phyloP scores from a whole-genome alignment of 225 moss, liverwort and hornwort species.

The Climacium dendroides region DNA sequence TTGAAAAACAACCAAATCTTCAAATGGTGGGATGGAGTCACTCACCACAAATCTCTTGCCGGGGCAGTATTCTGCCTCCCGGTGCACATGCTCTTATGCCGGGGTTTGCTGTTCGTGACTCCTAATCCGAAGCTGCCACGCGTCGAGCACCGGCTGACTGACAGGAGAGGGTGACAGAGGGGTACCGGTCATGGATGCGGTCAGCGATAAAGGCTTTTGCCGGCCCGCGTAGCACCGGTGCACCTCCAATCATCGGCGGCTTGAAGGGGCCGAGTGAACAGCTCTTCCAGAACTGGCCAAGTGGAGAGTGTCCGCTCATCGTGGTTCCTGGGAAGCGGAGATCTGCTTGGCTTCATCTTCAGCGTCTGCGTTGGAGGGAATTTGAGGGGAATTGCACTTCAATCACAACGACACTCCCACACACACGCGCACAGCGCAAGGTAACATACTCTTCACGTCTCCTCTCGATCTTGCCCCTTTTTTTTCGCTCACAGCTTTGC shows the following conservation, averaged over 20 bases:
- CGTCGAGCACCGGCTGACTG: too few species aligned
- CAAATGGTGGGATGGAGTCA: too few species aligned
- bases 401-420: background rate
- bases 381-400: background rate
- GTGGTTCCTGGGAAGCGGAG: background rate
- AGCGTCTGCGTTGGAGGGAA: background rate
- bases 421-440: background rate
- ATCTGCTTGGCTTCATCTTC: background rate
- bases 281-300: background rate
- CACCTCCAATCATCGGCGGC: background rate
- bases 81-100: too few species aligned
- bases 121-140: too few species aligned
- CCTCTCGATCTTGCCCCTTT: background rate
- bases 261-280: background rate
- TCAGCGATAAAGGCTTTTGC: background rate
- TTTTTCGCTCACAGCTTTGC: background rate
- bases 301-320: background rate
- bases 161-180: too few species aligned
- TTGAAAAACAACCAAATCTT: too few species aligned
- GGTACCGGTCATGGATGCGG: too few species aligned
- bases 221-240: background rate
- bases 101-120: too few species aligned
- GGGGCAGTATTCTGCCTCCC: rapidly evolving
- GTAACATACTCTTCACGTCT: background rate
- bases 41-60: too few species aligned